phyloP scores from a whole-genome alignment of 2,329 filamentous ascomycete genomes.

The Phyllosticta citrichinensis region DNA sequence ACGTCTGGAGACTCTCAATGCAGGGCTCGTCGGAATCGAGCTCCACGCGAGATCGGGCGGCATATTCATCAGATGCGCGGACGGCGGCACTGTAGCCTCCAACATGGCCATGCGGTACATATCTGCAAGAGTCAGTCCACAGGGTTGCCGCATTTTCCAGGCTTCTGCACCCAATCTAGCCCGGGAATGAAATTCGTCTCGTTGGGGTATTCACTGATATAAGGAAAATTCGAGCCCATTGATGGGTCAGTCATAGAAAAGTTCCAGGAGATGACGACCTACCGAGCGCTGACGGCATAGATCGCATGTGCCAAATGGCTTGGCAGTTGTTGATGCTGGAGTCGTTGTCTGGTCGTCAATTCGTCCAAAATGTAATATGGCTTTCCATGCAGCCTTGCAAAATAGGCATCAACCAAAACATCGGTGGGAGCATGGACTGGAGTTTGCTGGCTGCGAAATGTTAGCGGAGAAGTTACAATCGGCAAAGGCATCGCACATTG shows the following conservation, averaged over 20 bases:
- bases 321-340: constrained; percentile 58
- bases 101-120: constrained; percentile 45
- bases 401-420: constrained; percentile 66
- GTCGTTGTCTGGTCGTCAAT: constrained; percentile 57
- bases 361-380: constrained; percentile 78
- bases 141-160: background rate
- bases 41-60: constrained; percentile 55
- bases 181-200: background rate
- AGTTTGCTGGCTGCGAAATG: constrained; percentile 15
- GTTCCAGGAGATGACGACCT: constrained; percentile 12
- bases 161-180: background rate
- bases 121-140: constrained; percentile 38
- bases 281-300: constrained; percentile 38
- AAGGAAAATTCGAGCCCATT: background rate
- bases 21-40: constrained; percentile 74
- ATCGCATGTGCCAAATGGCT: constrained; percentile 43
- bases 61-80: constrained; percentile 62
- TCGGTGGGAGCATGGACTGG: constrained; percentile 35
- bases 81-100: constrained; percentile 57
- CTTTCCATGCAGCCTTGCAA: constrained; percentile 68
- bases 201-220: background rate
- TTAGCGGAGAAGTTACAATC: background rate
- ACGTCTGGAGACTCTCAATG: constrained; percentile 64
- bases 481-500: constrained; percentile 2
- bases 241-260: background rate